Conservation (phyloP, 1,284 basidiomycete species). For the Ceratobasidium sp. region DNA sequence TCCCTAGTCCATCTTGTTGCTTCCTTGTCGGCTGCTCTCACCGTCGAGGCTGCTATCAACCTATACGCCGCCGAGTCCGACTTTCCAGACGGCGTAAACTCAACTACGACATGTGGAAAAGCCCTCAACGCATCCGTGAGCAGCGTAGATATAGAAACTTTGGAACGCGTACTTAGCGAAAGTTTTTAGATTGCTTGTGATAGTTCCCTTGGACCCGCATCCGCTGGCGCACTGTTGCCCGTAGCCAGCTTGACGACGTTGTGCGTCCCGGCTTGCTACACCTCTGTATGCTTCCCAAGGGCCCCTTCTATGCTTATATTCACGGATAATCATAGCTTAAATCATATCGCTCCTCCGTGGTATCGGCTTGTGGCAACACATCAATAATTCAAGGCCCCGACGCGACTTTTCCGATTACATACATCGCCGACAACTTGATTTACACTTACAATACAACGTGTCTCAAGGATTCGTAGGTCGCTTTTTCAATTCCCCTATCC, state of each 20-base stretch:
- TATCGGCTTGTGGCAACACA: constrained; percentile 11
- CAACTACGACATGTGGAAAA: constrained; percentile 9
- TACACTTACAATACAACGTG: constrained; percentile 19
- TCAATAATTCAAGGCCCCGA: constrained; percentile 11
- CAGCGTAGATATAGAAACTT: no score
- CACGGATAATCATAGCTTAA: constrained; percentile 2
- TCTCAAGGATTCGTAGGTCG: constrained; percentile 11
- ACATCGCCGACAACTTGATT: constrained; percentile 14
- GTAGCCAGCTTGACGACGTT: constrained; percentile 1
- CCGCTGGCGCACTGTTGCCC: not conserved
- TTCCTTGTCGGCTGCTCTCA: no score
- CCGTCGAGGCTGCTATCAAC: not conserved
- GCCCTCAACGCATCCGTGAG: constrained; percentile 5
- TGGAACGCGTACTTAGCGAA: no score
- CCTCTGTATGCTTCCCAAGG: not conserved
- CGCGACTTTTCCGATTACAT: constrained; percentile 21
- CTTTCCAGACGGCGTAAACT: constrained; percentile 5
- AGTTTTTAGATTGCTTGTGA: constrained; percentile 11
- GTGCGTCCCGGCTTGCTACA: constrained; percentile 1
- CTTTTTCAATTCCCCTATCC: no score
- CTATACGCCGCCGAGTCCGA: not conserved
- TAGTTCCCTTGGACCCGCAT: not conserved
- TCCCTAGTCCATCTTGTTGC: no score
- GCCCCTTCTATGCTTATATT: not conserved
- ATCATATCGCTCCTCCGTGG: constrained; percentile 8